These are phyloP conservation scores for Ophiocordyceps camponoti-leonardi DNA, from an alignment of 2,329 filamentous ascomycete genomes.

Conservation along the genomic window DNA sequence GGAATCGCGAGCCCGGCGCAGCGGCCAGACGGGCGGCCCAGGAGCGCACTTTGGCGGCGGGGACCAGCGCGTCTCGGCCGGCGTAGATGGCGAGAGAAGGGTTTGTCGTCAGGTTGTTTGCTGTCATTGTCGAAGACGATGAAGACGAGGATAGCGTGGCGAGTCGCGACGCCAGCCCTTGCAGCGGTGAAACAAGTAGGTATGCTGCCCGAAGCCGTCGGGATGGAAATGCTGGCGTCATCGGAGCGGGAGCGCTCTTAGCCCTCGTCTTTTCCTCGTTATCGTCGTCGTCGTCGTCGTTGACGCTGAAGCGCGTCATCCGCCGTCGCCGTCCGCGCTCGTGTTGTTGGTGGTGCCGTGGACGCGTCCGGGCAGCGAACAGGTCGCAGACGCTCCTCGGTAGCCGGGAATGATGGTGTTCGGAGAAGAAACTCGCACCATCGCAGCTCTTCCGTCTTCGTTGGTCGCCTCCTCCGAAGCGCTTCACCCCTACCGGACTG, in stretches of 20 bases:
- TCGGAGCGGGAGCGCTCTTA: background rate
- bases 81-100: constrained; percentile 59
- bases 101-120: constrained; percentile 35
- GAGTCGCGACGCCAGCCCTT: constrained; percentile 40
- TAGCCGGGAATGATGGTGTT: constrained; percentile 24
- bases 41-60: constrained; percentile 40
- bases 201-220: constrained; percentile 29
- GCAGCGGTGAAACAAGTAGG: constrained; percentile 51
- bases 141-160: constrained; percentile 38
- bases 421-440: constrained; percentile 19
- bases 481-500: constrained; percentile 13
- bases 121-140: background rate
- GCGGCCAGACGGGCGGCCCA: constrained; percentile 44
- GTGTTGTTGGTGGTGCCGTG: constrained; percentile 2
- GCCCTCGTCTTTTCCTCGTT: background rate
- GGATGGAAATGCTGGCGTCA: background rate
- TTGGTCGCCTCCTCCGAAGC: constrained; percentile 32
- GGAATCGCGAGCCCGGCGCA: constrained; percentile 25
- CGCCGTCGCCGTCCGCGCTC: background rate
- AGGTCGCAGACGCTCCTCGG: constrained; percentile 30
- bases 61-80: constrained; percentile 56
- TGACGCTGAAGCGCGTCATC: background rate
- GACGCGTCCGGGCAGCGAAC: constrained; percentile 22
- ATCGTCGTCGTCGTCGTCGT: background rate
- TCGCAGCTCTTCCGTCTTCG: constrained; percentile 23